These are phyloP conservation scores for Hirsutella thompsonii DNA, from an alignment of 2,329 filamentous ascomycete species.

Conservation along the genomic window DNA sequence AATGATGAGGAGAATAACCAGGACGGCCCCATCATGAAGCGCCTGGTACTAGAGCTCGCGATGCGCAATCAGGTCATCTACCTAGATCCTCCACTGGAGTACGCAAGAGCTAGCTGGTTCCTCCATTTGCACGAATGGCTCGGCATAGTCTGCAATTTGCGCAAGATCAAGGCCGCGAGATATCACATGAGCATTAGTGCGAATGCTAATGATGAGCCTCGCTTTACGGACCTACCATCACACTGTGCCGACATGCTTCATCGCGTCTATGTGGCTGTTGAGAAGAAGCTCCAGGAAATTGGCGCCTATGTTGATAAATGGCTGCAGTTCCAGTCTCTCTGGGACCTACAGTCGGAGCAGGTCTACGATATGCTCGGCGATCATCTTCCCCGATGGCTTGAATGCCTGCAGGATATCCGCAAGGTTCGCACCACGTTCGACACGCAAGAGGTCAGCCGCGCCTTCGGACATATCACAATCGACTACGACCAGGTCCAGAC, in stretches of 20 bases:
- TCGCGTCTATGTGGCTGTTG: slow-evolving; percentile 70
- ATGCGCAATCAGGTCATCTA: slow-evolving; percentile 99
- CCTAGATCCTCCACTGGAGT: slow-evolving; percentile 84
- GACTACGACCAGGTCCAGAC: slow-evolving; percentile 98
- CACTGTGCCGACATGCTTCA: slow-evolving; percentile 70
- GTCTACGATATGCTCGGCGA: slow-evolving; percentile 89
- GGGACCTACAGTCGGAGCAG: slow-evolving; percentile 93
- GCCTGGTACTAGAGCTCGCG: slow-evolving; percentile 78
- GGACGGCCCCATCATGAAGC: slow-evolving; percentile 53
- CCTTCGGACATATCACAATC: slow-evolving; percentile 87
- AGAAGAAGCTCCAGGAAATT: slow-evolving; percentile 70
- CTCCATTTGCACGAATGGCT: slow-evolving; percentile 88
- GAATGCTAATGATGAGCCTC: slow-evolving; percentile 47
- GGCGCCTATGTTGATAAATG: slow-evolving; percentile 89
- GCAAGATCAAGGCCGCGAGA: slow-evolving; percentile 86
- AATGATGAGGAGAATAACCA: slow-evolving; percentile 31
- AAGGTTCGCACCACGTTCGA: slow-evolving; percentile 95
- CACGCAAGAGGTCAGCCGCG: slow-evolving; percentile 83
- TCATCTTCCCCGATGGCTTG: slow-evolving; percentile 83
- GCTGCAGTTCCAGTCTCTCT: slow-evolving; percentile 96
- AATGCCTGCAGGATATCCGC: slow-evolving; percentile 90
- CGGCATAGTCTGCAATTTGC: slow-evolving; percentile 79
- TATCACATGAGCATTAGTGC: slow-evolving; percentile 82
- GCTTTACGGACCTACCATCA: slow-evolving; percentile 75
- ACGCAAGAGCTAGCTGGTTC: slow-evolving; percentile 86